phyloP scores from a whole-genome alignment of 2,329 filamentous ascomycete genomes.

The Penicillium sp. region DNA sequence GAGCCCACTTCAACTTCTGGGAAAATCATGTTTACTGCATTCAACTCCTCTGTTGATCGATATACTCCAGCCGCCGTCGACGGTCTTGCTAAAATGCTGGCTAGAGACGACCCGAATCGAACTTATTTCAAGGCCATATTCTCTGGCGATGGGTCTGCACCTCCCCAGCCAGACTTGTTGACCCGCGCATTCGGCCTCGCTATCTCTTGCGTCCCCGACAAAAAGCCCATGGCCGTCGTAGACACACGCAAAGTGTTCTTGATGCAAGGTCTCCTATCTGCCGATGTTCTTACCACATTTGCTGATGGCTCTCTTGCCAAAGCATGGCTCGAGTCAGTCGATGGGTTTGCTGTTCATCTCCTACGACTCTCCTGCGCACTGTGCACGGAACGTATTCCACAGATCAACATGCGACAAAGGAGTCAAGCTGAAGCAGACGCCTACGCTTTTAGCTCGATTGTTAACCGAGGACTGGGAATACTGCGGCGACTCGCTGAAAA shows the following conservation, averaged over 20 bases:
- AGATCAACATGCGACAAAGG: slow-evolving; percentile 36
- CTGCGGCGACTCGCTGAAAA: slow-evolving; percentile 70
- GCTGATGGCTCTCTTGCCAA: slow-evolving; percentile 71
- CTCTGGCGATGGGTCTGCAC: slow-evolving; percentile 63
- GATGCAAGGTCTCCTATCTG: slow-evolving; percentile 87
- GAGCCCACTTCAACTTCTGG: slow-evolving; percentile 59
- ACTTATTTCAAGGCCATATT: slow-evolving; percentile 82
- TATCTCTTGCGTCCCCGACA: slow-evolving; percentile 78
- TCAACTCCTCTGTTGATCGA: slow-evolving; percentile 76
- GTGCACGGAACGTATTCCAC: slow-evolving; percentile 59
- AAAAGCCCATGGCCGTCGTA: slow-evolving; percentile 64
- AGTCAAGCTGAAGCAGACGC: slow-evolving; percentile 43
- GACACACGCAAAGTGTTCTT: slow-evolving; percentile 84
- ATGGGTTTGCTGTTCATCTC: slow-evolving; percentile 79
- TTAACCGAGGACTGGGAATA: slow-evolving; percentile 65
- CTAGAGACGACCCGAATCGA: slow-evolving; percentile 89
- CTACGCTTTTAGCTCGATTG: slow-evolving; percentile 54
- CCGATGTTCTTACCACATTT: slow-evolving; percentile 80
- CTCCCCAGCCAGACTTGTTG: slow-evolving; percentile 72
- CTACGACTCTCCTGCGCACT: slow-evolving; percentile 73
- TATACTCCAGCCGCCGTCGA: slow-evolving; percentile 91
- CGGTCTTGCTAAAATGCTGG: slow-evolving; percentile 84
- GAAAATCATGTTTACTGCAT: slow-evolving; percentile 72
- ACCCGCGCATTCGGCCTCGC: slow-evolving; percentile 85
- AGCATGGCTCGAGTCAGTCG: slow-evolving; percentile 77